Evolutionary conservation across 257 asterid species (phyloP), one percentile per base, ranked within the genome.

Genomic region (Solanum appendiculatum): DNA sequence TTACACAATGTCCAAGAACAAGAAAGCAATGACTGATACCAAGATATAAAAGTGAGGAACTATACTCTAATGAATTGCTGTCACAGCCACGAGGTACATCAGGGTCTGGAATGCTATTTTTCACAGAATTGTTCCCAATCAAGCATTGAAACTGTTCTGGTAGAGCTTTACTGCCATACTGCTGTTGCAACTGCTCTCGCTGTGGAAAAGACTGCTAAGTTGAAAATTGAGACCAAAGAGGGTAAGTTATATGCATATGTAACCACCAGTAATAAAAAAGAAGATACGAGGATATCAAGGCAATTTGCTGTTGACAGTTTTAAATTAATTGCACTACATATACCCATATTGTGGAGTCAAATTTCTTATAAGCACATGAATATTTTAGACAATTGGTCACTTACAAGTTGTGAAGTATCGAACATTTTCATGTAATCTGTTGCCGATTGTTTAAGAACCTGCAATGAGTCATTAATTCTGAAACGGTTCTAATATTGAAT

Each of bases 81-180:
- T 97, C 92, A 86, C 99, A 97, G 85, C 98, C 95, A 60, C 86
- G 91, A 64, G 98, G 99, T 86, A 97, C 94, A 94, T 95, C 98
- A 85, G 99, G 98, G 89, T 97, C 98, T 5, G 96, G 96, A 81
- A 94, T 74, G 72, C 89, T 89, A 90, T 96, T 95, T 90, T 86
- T 93, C 91, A 94, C 94, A 29, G 91, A 85, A 51, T 86, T 92
- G 91, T 92, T 95, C 94, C 92, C 92, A 90, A 94, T 93, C 80
- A 89, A 87, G 90, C 89, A 90, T 82, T 90, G 91, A 56, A 87
- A 90, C 84, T 92, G 91, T 85, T 93, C 97, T 46, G 94, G 88
- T 86, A 87, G 93, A 84, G 54, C 84, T 89, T 93, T 91, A 78
- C 88, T 85, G 89, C 95, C 92, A 72, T 96, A 96, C 81, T 91